Conservation (phyloP, 208 protist genomes). For the Trypanosoma cruzi region DNA sequence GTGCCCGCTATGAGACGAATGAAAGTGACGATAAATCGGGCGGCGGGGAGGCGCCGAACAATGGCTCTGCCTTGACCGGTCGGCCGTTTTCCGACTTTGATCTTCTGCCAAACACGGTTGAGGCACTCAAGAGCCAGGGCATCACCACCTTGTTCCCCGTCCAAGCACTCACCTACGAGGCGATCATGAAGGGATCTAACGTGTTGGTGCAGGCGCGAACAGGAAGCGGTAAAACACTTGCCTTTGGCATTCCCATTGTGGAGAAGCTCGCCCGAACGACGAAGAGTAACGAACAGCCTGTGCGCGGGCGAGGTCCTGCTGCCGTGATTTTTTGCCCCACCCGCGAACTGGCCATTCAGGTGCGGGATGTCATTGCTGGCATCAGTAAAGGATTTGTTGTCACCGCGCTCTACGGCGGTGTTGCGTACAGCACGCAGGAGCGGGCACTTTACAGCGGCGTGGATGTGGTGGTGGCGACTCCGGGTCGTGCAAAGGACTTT, state of each 20-base stretch:
- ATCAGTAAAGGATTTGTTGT: constrained; percentile 95
- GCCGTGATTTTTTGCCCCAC: constrained; percentile 98
- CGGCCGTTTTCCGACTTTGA: constrained; percentile 87
- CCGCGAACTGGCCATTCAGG: constrained; percentile 98
- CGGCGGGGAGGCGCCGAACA: constrained; percentile 47
- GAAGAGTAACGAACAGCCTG: constrained; percentile 27
- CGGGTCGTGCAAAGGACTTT: constrained; percentile 98
- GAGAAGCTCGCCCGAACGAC: constrained; percentile 65
- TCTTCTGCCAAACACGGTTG: constrained; percentile 65
- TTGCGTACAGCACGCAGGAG: constrained; percentile 93
- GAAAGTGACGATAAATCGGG: neutral
- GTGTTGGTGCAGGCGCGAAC: constrained; percentile 92
- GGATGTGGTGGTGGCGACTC: constrained; percentile 98
- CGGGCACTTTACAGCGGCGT: constrained; percentile 94
- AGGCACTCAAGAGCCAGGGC: constrained; percentile 70
- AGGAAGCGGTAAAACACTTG: constrained; percentile 95
- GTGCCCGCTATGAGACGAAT: neutral
- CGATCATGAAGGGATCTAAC: constrained; percentile 91
- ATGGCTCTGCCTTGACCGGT: constrained; percentile 56
- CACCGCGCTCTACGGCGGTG: constrained; percentile 92
- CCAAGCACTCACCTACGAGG: constrained; percentile 92
- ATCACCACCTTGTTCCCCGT: constrained; percentile 93
- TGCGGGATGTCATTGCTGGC: constrained; percentile 93
- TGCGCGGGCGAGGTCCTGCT: constrained; percentile 78
- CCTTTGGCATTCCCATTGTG: constrained; percentile 93